Percentiles rank a stretch among this genome's conserved stretches.
phyloP scores from a whole-genome alignment of 169 alveolate species.

The Perkinsus olseni region DNA sequence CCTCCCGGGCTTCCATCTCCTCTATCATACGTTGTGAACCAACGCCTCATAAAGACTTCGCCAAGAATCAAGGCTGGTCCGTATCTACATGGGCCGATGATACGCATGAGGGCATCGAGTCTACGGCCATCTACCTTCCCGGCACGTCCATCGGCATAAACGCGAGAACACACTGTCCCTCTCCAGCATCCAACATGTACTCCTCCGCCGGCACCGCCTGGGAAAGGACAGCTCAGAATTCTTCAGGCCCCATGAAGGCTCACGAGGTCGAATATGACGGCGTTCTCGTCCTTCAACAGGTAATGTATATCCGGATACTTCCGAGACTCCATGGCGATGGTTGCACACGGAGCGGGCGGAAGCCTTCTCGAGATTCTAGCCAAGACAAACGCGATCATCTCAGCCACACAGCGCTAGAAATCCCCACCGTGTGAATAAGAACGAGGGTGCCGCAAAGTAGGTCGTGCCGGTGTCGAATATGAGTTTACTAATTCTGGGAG shows the following conservation, averaged over 20 bases:
- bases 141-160: background rate
- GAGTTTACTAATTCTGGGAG: background rate
- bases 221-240: background rate
- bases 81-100: background rate
- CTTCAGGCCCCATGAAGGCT: background rate
- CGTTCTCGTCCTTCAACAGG: background rate
- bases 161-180: background rate
- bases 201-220: background rate
- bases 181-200: background rate
- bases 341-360: background rate
- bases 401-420: too few species aligned
- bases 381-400: background rate
- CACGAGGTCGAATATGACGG: background rate
- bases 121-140: background rate
- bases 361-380: background rate
- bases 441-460: background rate
- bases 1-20: background rate
- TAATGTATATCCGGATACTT: background rate
- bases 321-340: background rate
- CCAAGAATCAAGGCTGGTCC: background rate
- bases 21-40: background rate
- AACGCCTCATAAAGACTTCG: background rate
- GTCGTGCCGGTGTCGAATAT: background rate
- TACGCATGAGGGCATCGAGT: background rate
- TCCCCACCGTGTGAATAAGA: background rate